Percentiles rank a stretch among this genome's conserved stretches.
Conservation (phyloP, 2,329 filamentous ascomycete species). For the Neofusicoccum sp. region DNA sequence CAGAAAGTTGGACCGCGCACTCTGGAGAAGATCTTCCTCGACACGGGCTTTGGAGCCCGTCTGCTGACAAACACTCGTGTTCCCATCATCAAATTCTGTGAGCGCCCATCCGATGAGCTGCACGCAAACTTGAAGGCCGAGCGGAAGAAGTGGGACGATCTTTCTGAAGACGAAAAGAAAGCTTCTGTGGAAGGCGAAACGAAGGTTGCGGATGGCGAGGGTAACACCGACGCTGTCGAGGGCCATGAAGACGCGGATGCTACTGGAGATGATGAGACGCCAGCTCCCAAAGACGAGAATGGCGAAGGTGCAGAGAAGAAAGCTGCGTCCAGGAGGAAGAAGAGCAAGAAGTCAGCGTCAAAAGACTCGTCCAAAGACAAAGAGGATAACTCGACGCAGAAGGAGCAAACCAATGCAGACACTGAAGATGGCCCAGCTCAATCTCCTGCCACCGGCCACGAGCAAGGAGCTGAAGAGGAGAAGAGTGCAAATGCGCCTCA, state of each 20-base stretch:
- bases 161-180: constrained; percentile 47
- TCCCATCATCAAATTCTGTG: constrained; percentile 84
- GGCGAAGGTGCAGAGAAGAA: background rate
- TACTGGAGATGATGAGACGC: background rate
- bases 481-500: background rate
- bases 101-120: constrained; percentile 63
- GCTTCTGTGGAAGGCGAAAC: background rate
- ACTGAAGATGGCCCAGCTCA: background rate
- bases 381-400: background rate
- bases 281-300: background rate
- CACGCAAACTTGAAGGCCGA: constrained; percentile 61
- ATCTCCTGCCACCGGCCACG: background rate
- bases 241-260: background rate
- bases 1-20: constrained; percentile 47
- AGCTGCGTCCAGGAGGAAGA: background rate
- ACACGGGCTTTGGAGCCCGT: constrained; percentile 70
- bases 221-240: background rate
- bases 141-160: constrained; percentile 68
- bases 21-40: constrained; percentile 71
- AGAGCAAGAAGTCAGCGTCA: background rate
- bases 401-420: background rate
- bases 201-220: background rate
- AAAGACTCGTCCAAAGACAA: background rate
- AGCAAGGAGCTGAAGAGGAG: background rate
- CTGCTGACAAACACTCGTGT: constrained; percentile 76